phyloP scores from a whole-genome alignment of 129 eudicot genomes.

The Scalesia atractyloides region DNA sequence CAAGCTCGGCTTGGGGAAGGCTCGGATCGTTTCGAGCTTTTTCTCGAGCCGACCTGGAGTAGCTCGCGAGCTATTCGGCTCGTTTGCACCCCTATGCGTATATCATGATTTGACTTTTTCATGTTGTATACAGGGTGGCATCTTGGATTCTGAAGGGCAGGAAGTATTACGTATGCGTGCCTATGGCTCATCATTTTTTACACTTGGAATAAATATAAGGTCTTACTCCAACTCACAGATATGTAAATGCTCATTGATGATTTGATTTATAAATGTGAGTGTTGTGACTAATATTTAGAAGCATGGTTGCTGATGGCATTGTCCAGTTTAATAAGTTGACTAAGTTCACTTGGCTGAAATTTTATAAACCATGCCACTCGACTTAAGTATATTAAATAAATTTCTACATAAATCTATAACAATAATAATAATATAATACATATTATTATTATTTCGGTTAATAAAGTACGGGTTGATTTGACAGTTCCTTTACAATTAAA shows the following conservation, averaged over 20 bases:
- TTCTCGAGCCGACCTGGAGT: too few species aligned
- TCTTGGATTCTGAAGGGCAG: conserved; percentile 57
- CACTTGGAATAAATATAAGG: conserved; percentile 93
- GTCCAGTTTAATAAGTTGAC: conserved; percentile 6
- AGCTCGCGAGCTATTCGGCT: too few species aligned
- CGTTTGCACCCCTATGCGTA: neutral
- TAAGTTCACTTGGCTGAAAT: neutral
- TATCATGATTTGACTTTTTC: conserved; percentile 5
- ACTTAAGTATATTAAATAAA: too few species aligned
- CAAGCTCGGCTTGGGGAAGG: too few species aligned
- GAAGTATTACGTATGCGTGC: conserved; percentile 94
- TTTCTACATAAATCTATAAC: too few species aligned
- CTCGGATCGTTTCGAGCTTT: too few species aligned
- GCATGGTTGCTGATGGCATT: conserved; percentile 1
- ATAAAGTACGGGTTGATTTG: conserved; percentile 7
- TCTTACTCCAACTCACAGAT: conserved; percentile 27
- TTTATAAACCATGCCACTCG: conserved; percentile 10
- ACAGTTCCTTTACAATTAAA: conserved; percentile 6
- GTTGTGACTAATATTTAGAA: neutral
- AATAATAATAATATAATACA: too few species aligned
- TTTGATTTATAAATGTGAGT: conserved; percentile 13
- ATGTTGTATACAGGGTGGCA: conserved; percentile 38
- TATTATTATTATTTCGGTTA: too few species aligned
- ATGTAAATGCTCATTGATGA: conserved; percentile 4
- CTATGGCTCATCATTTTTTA: conserved; percentile 88